Base-by-base conservation (phyloP, 2,329 filamentous ascomycete species). In the Sphaceloma murrayae region DNA sequence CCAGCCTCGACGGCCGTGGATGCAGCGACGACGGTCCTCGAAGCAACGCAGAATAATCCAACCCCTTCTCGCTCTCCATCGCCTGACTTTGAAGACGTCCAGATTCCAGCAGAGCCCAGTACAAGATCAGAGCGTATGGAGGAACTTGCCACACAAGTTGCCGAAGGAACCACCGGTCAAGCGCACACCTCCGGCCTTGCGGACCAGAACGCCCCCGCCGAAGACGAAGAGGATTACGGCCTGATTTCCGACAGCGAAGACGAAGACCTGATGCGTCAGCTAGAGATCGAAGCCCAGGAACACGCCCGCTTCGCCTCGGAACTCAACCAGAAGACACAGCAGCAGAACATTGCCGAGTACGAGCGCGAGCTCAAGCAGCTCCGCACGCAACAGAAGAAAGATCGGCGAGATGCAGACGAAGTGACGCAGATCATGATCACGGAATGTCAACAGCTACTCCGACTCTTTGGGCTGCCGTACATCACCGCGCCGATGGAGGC, bases 401-500 rank as follows among this genome's bases (percentile, higher is more conserved):
- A 98, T 57, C 81, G 87, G 1, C 77, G 91, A 56, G 91, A 98
- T 59, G 89, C 93, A 0, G 93, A 98, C 56, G 91, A 98, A 62
- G 89, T 98, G 3, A 94, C 88, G 0, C 85, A 94, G 52, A 82
- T 89, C 52, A 98, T 98, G 91, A 79, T 96, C 30, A 78, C 81
- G 1, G 93, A 98, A 63, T 96, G 91, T 51, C 91, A 98, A 59
- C 82, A 91, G 34, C 74, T 98, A 0, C 75, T 98, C 14, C 75
- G 79, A 4, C 75, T 95, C 6, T 98, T 98, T 61, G 91, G 91
- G 0, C 77, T 98, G 8, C 91, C 91, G 0, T 98, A 98, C 58
- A 82, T 98, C 53, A 98, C 89, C 0, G 91, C 91, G 0, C 93
- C 93, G 0, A 96, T 96, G 91, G 91, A 98, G 72, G 91, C 91